Conservation (phyloP, 164 flowering plant genomes). For the Nelumbo lutea region DNA sequence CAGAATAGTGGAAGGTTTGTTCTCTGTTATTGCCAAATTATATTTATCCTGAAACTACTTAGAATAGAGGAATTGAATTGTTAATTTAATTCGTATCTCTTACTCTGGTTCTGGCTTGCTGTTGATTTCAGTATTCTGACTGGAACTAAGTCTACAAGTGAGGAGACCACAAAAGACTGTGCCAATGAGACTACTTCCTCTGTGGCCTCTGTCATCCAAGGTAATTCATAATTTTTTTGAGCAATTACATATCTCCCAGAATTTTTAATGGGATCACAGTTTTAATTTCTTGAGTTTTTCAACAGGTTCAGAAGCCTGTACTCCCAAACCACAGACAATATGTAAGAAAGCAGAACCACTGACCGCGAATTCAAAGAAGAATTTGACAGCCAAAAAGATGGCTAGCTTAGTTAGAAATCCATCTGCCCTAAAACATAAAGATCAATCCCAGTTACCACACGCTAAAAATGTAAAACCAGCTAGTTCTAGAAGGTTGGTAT, state of each 20-base stretch:
- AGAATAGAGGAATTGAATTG: neutral
- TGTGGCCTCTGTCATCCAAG: constrained; percentile 7
- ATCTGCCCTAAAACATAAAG: constrained; percentile 48
- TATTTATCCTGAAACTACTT: neutral
- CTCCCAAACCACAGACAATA: constrained; percentile 44
- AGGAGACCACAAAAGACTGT: constrained; percentile 9
- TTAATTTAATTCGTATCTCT: neutral
- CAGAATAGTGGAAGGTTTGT: constrained; percentile 32
- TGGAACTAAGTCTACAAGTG: neutral
- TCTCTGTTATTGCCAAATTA: neutral
- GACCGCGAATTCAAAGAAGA: constrained; percentile 33
- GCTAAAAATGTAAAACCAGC: constrained; percentile 34
- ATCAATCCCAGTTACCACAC: constrained; percentile 36
- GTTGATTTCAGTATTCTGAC: constrained; percentile 10
- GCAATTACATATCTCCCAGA: neutral
- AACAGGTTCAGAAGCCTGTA: constrained; percentile 38
- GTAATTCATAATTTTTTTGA: neutral
- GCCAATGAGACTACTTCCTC: constrained; percentile 6
- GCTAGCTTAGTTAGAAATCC: constrained; percentile 53
- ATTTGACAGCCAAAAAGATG: constrained; percentile 46
- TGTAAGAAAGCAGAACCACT: constrained; percentile 19
- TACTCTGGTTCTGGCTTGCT: neutral
- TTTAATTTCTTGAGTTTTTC: neutral
- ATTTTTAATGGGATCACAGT: neutral
- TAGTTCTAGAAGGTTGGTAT: constrained; percentile 38